Evolutionary conservation across 495 filamentous ascomycete genomes (phyloP).

Genomic region (Usnea hakonensis): DNA sequence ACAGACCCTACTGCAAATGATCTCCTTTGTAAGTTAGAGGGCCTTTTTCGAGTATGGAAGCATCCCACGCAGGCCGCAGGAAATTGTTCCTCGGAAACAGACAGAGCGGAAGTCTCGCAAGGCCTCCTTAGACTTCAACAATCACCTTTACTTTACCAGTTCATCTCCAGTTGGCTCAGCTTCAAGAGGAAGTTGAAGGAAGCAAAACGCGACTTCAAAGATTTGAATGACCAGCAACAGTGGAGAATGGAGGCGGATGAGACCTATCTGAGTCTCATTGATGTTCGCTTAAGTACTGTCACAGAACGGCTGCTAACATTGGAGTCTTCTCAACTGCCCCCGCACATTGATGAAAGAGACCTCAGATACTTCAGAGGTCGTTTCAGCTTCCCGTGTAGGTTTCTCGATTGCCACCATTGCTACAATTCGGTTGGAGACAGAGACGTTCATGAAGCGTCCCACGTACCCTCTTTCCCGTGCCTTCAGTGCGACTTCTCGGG

Average conservation of each 20-base stretch:
- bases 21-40: not conserved
- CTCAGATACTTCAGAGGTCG: not conserved
- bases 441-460: conserved; percentile 3
- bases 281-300: not conserved
- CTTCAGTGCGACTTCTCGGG: conserved; percentile 13
- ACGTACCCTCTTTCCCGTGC: conserved; percentile 9
- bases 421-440: not conserved
- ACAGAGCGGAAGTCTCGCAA: not conserved
- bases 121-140: not conserved
- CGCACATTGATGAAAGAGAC: conserved; percentile 10
- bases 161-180: not conserved
- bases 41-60: not conserved
- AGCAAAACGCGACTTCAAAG: not conserved
- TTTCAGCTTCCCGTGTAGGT: conserved; percentile 3
- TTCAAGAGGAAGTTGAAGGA: not conserved
- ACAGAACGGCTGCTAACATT: not conserved
- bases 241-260: conserved; percentile 4
- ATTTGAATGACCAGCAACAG: not conserved
- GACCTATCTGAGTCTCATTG: conserved; percentile 14
- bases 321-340: not conserved
- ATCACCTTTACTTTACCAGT: not conserved
- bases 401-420: not conserved
- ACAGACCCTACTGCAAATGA: not conserved
- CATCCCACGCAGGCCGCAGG: not conserved
- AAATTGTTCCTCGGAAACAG: not conserved